These are phyloP conservation scores for Platismatia glauca DNA, from an alignment of 495 filamentous ascomycete species.

Conservation along the genomic window DNA sequence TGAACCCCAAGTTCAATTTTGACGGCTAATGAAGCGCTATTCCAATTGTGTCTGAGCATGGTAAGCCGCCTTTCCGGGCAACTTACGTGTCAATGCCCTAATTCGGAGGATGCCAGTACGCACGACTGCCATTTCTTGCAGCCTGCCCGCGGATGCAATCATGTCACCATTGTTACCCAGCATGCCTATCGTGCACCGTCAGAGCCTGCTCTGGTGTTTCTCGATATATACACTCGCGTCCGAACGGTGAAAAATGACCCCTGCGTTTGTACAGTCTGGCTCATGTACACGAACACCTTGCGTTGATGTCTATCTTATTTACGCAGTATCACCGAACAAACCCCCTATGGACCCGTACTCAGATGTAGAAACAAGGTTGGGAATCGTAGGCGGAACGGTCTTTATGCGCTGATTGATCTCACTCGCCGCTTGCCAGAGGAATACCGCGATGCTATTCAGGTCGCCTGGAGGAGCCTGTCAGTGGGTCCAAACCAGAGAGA, in stretches of 20 bases:
- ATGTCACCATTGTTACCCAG: neutral
- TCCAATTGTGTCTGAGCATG: no score
- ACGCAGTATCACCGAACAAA: neutral
- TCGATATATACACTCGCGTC: neutral
- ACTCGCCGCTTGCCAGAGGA: conserved; percentile 13
- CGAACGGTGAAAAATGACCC: neutral
- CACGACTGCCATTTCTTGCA: no score
- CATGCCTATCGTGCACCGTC: neutral
- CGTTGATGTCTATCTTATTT: neutral
- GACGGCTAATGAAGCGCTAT: no score
- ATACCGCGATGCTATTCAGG: conserved; percentile 16
- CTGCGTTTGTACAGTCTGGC: neutral
- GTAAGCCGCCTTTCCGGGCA: no score
- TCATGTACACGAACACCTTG: neutral
- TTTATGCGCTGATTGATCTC: conserved; percentile 8
- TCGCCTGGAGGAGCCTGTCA: conserved; percentile 6
- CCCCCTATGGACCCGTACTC: neutral
- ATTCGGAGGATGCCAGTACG: no score
- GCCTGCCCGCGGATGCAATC: neutral
- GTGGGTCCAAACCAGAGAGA: neutral
- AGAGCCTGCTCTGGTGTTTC: neutral
- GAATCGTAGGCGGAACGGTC: neutral
- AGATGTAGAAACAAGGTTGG: neutral
- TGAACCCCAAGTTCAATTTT: no score
- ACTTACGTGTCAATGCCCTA: no score